phyloP scores from a whole-genome alignment of 768 basidiomycete genomes.

The Lactifluus echinatus region DNA sequence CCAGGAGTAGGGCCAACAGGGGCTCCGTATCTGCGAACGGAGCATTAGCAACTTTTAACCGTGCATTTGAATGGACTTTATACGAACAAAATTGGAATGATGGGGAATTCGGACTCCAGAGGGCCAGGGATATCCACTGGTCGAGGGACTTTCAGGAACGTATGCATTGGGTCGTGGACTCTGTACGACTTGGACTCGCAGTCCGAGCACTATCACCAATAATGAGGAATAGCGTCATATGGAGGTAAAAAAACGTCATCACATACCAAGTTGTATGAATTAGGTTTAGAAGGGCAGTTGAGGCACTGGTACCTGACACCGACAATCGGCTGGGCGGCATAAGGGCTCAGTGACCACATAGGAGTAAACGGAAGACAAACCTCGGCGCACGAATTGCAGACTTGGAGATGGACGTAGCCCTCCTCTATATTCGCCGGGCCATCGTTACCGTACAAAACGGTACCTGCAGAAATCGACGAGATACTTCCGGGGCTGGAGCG shows the following conservation, averaged over 20 bases:
- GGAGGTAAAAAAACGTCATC: neutral
- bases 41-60: neutral
- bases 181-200: constrained; percentile 76
- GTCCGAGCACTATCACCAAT: constrained; percentile 50
- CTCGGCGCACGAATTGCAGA: constrained; percentile 15
- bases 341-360: neutral
- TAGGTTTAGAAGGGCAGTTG: constrained; percentile 71
- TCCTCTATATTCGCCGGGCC: neutral
- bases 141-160: constrained; percentile 81
- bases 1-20: constrained; percentile 46
- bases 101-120: constrained; percentile 43
- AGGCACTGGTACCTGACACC: constrained; percentile 87
- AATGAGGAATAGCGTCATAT: neutral
- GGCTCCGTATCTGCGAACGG: constrained; percentile 44
- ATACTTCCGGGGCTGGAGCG: constrained; percentile 19
- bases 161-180: constrained; percentile 75
- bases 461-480: constrained; percentile 9
- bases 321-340: constrained; percentile 46
- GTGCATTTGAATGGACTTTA: neutral
- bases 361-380: neutral
- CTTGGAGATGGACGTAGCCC: constrained; percentile 11
- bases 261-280: constrained; percentile 65
- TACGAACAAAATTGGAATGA: constrained; percentile 63
- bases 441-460: constrained; percentile 1
- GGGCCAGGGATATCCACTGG: constrained; percentile 51